These are phyloP conservation scores for Panaeolus cyanescens DNA, from an alignment of 768 basidiomycete genomes.

Conservation along the genomic window DNA sequence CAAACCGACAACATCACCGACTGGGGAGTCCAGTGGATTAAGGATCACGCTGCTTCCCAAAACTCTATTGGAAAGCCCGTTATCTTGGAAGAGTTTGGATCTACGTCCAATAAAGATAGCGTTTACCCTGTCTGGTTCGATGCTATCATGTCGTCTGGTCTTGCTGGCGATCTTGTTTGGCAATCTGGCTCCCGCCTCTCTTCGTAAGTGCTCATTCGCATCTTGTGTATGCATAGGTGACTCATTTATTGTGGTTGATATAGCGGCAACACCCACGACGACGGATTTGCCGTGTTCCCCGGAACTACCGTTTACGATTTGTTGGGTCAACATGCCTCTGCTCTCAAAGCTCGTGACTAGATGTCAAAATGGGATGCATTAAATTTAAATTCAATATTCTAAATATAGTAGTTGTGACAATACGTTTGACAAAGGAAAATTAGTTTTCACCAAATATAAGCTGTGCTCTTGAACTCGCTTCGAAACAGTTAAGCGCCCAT, in stretches of 20 bases:
- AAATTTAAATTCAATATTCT: no score
- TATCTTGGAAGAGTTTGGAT: conserved; percentile 59
- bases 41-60: conserved; percentile 51
- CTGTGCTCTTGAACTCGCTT: no score
- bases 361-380: no score
- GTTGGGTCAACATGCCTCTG: conserved; percentile 34
- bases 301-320: conserved; percentile 36
- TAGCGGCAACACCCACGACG: conserved; percentile 41
- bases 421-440: no score
- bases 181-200: neutral
- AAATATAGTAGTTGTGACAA: no score
- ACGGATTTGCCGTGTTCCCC: conserved; percentile 49
- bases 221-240: neutral
- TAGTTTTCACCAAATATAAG: no score
- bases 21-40: conserved; percentile 59
- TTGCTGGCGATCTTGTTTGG: neutral
- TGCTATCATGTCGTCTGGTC: neutral
- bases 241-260: neutral
- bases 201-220: neutral
- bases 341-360: conserved; percentile 41
- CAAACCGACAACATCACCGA: conserved; percentile 36
- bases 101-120: neutral
- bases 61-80: conserved; percentile 53
- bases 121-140: neutral
- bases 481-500: no score